These are phyloP conservation scores for Ilex paraguariensis DNA, from an alignment of 305 asterid species.

Conservation along the genomic window DNA sequence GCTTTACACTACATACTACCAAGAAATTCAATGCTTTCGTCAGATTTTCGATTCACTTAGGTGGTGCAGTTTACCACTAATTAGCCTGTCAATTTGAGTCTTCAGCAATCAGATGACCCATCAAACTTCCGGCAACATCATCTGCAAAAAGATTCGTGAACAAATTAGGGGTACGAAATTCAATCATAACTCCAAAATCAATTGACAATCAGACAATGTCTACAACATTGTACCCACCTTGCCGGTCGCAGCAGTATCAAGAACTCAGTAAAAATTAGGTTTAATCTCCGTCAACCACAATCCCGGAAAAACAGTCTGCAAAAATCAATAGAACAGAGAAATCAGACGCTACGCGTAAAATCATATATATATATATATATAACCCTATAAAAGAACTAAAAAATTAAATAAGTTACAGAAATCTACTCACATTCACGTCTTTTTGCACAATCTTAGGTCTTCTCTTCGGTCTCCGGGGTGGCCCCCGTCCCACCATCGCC, in stretches of 20 bases:
- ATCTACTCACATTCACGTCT: slow-evolving; percentile 58
- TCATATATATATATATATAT: no score
- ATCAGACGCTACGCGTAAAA: not conserved
- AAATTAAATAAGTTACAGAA: not conserved
- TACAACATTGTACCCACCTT: slow-evolving; percentile 17
- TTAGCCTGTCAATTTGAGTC: no score
- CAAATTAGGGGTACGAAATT: no score
- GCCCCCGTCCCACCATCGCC: slow-evolving; percentile 49
- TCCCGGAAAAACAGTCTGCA: slow-evolving; percentile 79
- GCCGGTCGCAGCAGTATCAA: slow-evolving; percentile 40
- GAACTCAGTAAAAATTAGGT: slow-evolving; percentile 69
- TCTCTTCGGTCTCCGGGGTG: slow-evolving; percentile 84
- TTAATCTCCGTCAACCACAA: slow-evolving; percentile 74
- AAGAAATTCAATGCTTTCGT: no score
- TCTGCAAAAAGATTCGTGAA: no score
- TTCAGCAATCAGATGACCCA: no score
- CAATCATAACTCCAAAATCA: no score
- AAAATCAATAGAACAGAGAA: slow-evolving; percentile 27
- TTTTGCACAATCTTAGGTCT: slow-evolving; percentile 58
- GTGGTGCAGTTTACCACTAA: no score
- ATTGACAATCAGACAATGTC: no score
- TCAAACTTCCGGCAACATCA: no score
- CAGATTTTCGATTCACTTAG: no score
- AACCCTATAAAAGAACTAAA: not conserved
- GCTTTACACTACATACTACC: no score